These are phyloP conservation scores for Apiospora malaysiana DNA, from an alignment of 2,329 filamentous ascomycete genomes.

Conservation along the genomic window DNA sequence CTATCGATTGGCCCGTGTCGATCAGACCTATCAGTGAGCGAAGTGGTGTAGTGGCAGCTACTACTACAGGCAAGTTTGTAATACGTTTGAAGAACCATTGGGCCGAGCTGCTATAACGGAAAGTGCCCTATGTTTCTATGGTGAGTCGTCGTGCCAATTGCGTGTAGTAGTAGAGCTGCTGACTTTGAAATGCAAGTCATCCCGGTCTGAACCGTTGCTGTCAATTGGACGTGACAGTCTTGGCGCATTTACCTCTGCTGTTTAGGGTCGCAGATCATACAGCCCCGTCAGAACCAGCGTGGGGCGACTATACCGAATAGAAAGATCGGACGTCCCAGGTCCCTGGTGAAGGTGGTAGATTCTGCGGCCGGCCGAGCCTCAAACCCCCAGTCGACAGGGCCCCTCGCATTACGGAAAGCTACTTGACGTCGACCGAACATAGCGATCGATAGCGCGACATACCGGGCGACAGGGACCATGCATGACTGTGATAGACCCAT, in stretches of 20 bases:
- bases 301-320: constrained; percentile 32
- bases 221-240: constrained; percentile 20
- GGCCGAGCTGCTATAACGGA: constrained; percentile 6
- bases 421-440: not conserved
- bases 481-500: constrained; percentile 12
- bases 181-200: constrained; percentile 35
- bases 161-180: constrained; percentile 41
- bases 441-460: not conserved
- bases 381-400: constrained; percentile 26
- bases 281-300: constrained; percentile 26
- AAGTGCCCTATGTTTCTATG: not conserved
- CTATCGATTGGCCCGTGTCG: constrained; percentile 7
- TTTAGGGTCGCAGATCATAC: constrained; percentile 42
- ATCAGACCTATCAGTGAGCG: constrained; percentile 6
- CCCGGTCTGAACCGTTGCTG: not conserved
- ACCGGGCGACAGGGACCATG: not conserved
- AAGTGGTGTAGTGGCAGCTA: constrained; percentile 1
- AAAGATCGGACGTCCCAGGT: constrained; percentile 31
- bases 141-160: not conserved
- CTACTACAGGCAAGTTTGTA: not conserved
- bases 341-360: constrained; percentile 19
- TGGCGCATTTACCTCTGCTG: constrained; percentile 31
- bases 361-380: constrained; percentile 30
- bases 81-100: constrained; percentile 8
- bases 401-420: not conserved